Conservation (phyloP, 2,329 filamentous ascomycete genomes). For the Mycocentrospora acerina region DNA sequence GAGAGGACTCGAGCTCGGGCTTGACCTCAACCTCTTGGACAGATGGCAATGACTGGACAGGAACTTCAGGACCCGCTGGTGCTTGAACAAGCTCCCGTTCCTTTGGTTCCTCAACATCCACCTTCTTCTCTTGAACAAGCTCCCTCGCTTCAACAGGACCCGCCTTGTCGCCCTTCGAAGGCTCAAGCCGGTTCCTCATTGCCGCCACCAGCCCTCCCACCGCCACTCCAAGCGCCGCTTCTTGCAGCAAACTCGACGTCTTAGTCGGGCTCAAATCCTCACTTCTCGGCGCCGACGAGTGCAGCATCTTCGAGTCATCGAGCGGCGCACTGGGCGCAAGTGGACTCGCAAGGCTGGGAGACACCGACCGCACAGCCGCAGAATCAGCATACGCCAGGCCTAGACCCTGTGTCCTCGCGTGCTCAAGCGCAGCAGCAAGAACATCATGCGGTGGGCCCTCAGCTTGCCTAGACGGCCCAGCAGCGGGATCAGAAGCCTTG, state of each 20-base stretch:
- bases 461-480: constrained; percentile 1
- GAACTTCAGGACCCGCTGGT: no score
- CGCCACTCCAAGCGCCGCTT: constrained; percentile 29
- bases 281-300: constrained; percentile 7
- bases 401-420: constrained; percentile 10
- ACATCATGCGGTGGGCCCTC: constrained; percentile 20
- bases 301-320: constrained; percentile 28
- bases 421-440: constrained; percentile 27
- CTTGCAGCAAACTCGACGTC: constrained; percentile 27
- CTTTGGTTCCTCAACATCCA: no score
- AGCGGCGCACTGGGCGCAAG: constrained; percentile 26
- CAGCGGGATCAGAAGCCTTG: constrained; percentile 48
- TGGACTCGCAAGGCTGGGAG: constrained; percentile 13
- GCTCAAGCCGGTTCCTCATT: no score
- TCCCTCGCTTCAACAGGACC: no score
- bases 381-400: constrained; percentile 13
- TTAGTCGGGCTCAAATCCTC: constrained; percentile 19
- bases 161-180: no score
- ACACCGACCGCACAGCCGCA: constrained; percentile 7
- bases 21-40: no score
- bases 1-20: no score
- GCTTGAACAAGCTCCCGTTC: no score
- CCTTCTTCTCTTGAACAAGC: no score
- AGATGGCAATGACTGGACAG: no score
- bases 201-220: constrained; percentile 28